A percentile compares a stretch with the other conserved stretches of the same genome.
phyloP scores from a whole-genome alignment of 345 rosid species.

The Eucalyptus microcorys region DNA sequence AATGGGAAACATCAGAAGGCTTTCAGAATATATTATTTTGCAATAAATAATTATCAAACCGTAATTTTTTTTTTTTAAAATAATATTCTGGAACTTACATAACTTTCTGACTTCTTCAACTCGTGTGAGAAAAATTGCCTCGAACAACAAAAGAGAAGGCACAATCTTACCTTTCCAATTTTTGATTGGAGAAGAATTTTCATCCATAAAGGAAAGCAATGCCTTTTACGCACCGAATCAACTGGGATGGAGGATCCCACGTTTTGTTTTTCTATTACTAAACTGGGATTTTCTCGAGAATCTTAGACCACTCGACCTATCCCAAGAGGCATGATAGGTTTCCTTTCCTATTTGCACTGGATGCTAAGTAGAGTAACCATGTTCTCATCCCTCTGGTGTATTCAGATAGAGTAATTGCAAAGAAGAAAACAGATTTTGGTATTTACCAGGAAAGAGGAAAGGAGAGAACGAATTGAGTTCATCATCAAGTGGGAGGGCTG shows the following conservation, averaged over 20 bases:
- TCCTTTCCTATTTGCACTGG: no score
- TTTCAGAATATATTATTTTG: neutral
- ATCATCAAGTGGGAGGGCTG: neutral
- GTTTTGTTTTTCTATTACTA: neutral
- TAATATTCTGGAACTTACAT: neutral
- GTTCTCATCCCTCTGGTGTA: neutral
- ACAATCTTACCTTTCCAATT: neutral
- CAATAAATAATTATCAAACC: neutral
- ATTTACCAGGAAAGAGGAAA: neutral
- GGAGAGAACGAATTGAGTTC: neutral
- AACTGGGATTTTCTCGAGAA: neutral
- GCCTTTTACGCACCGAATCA: neutral
- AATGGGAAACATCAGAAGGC: neutral
- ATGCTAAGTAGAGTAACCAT: neutral
- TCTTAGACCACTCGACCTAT: neutral
- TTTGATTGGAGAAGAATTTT: neutral
- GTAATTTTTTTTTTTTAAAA: neutral
- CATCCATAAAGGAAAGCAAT: neutral
- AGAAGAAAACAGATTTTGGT: neutral
- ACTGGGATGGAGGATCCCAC: neutral
- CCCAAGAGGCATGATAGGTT: no score
- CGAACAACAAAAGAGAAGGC: neutral
- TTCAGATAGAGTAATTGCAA: neutral
- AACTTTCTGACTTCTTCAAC: neutral
- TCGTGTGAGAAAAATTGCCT: neutral